Percentiles rank a stretch among this genome's conserved stretches.
These are phyloP conservation scores for Colletotrichum liaoningense DNA, from an alignment of 2,329 filamentous ascomycete species.

Conservation along the genomic window DNA sequence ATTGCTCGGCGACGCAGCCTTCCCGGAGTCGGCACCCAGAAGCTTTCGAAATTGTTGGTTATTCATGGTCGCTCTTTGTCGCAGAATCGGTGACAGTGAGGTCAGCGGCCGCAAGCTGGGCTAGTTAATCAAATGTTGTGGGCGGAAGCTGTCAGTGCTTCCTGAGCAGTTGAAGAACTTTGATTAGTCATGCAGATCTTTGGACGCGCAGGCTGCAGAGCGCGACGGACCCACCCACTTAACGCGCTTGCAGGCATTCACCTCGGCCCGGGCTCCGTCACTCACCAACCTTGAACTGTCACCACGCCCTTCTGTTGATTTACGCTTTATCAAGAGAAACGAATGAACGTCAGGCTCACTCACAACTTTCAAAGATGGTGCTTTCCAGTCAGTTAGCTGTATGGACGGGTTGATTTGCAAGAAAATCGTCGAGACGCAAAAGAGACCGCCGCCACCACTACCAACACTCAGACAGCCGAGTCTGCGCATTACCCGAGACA, in stretches of 20 bases:
- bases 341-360: neutral
- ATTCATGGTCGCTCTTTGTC: conserved; percentile 74
- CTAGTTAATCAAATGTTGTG: neutral
- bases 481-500: neutral
- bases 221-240: conserved; percentile 46
- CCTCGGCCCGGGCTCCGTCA: neutral
- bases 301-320: neutral
- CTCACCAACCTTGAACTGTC: neutral
- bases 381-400: neutral
- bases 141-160: neutral
- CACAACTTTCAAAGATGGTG: neutral
- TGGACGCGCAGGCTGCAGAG: conserved; percentile 53
- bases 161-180: neutral
- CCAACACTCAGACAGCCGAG: neutral
- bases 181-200: conserved; percentile 16
- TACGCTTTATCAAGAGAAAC: neutral
- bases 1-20: conserved; percentile 54
- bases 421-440: neutral
- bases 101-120: neutral
- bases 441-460: neutral
- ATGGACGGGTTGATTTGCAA: neutral
- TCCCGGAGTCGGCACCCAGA: conserved; percentile 64
- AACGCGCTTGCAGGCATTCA: conserved; percentile 45
- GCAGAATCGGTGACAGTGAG: neutral
- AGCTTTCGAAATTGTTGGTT: conserved; percentile 94